Evolutionary conservation across 495 filamentous ascomycete genomes (phyloP), one percentile per base, ranked within the genome.

Genomic region (Neurospora hispaniola): DNA sequence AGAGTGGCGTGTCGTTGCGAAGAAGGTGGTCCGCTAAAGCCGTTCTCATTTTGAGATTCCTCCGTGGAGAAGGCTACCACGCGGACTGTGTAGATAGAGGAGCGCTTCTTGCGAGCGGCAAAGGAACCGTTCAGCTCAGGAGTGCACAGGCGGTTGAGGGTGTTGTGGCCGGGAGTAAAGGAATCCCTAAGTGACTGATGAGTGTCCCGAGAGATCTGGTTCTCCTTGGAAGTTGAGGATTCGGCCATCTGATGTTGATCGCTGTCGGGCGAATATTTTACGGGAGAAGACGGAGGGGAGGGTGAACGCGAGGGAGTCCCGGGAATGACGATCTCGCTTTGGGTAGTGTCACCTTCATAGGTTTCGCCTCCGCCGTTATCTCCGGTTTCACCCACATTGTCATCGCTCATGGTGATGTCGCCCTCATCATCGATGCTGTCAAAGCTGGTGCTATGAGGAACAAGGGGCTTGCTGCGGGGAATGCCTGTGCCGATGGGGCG

Each of bases 61-160:
- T 71, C 70, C 7, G 27, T 66, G 10, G 74, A 75, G 35, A 79
- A 54, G 46, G 76, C 78, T 7, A 78, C 59, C 12, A 77, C 59
- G 54, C 78, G 76, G 3, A 79, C 76, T 12, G 46, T 39, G 73
- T 78, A 77, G 43, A 77, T 42, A 68, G 68, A 74, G 18, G 74
- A 75, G 20, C 71, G 70, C 18, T 70, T 44, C 73, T 70, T 73
- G 71, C 70, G 73, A 16, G 31, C 43, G 35, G 42, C 31, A 42
- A 75, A 72, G 38, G n/a, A 62, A 35, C 68, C 68, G 18, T 75
- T 43, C 6, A 66, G 35, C 4, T 66, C 54, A 2, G 54, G 54
- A 27, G 54, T 35, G 54, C 54, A 66, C 14, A 18, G 12, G 54
- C 54, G 27, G 54, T 18, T 18, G 54, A 35, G 54, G 27, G 23